Evolutionary conservation across 1,284 basidiomycete genomes (phyloP).

Genomic region (Ustilago shanxiensis): DNA sequence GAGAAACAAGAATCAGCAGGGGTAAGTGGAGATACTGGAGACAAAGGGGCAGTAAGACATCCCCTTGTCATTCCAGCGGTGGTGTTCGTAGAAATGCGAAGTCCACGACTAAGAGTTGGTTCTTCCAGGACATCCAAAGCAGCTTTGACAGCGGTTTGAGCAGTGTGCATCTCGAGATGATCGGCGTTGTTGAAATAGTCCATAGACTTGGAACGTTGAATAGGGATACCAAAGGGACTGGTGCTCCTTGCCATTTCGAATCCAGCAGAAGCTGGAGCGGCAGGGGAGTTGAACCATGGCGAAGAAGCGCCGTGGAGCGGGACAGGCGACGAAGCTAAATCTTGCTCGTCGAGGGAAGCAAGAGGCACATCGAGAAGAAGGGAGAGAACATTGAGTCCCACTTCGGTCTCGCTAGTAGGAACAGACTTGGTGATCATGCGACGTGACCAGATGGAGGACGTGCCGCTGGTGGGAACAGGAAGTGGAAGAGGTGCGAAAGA

Average conservation of each 20-base stretch:
- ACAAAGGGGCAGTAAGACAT: conserved; percentile 25
- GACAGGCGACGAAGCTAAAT: conserved; percentile 6
- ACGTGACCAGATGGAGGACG: conserved; percentile 42
- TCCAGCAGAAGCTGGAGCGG: background rate
- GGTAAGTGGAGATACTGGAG: conserved; percentile 26
- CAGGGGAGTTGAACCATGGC: conserved; percentile 6
- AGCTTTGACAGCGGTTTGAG: conserved; percentile 47
- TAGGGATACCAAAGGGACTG: background rate
- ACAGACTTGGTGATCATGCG: conserved; percentile 34
- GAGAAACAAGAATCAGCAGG: conserved; percentile 40
- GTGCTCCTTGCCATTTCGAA: background rate
- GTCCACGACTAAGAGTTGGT: conserved; percentile 8
- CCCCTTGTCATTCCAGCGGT: background rate
- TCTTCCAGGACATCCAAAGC: conserved; percentile 43
- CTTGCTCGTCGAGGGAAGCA: conserved; percentile 22
- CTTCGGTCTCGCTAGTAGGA: conserved; percentile 19
- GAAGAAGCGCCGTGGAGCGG: conserved; percentile 11
- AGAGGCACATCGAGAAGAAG: conserved; percentile 38
- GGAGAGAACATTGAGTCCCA: conserved; percentile 45
- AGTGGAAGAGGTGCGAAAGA: conserved; percentile 11
- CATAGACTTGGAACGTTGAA: conserved; percentile 21
- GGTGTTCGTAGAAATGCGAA: conserved; percentile 20
- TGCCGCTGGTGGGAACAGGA: conserved; percentile 4
- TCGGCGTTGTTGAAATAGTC: conserved; percentile 7
- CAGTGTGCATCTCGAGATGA: conserved; percentile 43